Base-by-base conservation (phyloP, 257 asterid genomes). In the Przewalskia tangutica region DNA sequence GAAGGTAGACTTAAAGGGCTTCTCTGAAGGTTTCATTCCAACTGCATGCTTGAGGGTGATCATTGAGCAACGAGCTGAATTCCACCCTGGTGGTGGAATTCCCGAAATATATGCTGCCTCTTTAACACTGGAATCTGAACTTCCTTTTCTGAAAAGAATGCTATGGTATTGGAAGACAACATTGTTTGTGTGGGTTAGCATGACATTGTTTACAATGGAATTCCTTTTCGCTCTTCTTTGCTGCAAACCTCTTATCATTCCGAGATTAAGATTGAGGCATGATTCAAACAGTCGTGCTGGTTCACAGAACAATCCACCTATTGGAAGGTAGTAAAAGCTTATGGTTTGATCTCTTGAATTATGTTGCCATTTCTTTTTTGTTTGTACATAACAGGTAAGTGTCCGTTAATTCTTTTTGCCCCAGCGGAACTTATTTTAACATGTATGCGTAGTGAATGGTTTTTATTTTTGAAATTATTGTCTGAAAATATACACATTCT, bases 141-240 rank as follows among this genome's bases (percentile, higher is more conserved):
- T 90, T 78, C 98, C 98, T 58, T 82, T 91, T 3, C 81, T 85
- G 65, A 90, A 87, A 84, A 90, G 88, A 84, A 62, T 89, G 34
- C 4, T 91, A 66, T 95, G 98, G 98, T 88, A 80, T 77, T 95
- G 97, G 98, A 91, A 84, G 87, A 91, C 82, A 77, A 91, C 97
- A n/a, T 75, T 95, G 50, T 95, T 90, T 77, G 90, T 91, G 58
- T 92, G 98, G 98, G 81, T 90, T 73, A 89, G 99, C 91, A 84
- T 94, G 94, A 82, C 88, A 8, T 58, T 94, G n/a, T 91, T 95
- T 84, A 54, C 77, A 20, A 82, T 83, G 64, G 97, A 94, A 90
- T 65, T 94, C 87, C 54, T 86, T 82, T 86, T 89, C 36, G 84
- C 93, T 81, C 98, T 93, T 20, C 85, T 95, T 40, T 92, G 93